Evolutionary conservation across 768 basidiomycete species (phyloP).

Genomic region (Amanita rubescens): DNA sequence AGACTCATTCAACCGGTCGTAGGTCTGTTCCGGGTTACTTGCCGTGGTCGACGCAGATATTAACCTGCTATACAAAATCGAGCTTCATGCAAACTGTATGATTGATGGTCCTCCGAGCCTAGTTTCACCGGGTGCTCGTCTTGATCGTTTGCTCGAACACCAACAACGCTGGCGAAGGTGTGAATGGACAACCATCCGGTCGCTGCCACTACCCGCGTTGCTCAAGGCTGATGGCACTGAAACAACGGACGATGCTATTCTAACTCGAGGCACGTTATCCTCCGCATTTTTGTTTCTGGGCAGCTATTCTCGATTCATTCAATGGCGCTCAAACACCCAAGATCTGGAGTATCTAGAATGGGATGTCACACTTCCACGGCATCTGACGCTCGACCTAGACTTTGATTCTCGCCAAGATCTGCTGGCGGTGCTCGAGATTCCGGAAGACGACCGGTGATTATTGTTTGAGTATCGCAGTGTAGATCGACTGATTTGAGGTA

Average conservation of each 20-base stretch:
- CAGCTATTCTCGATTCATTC: slow-evolving; percentile 25
- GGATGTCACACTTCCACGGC: slow-evolving; percentile 28
- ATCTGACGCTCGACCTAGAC: slow-evolving; percentile 33
- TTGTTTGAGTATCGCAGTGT: neutral
- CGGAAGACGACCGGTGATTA: neutral
- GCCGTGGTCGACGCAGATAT: slow-evolving; percentile 1
- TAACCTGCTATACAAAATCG: slow-evolving; percentile 11
- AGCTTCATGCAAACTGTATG: slow-evolving; percentile 9
- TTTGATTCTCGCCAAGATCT: slow-evolving; percentile 66
- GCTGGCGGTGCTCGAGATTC: slow-evolving; percentile 40
- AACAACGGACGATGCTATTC: neutral
- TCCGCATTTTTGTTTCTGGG: neutral
- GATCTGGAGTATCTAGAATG: slow-evolving; percentile 38
- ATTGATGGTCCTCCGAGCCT: slow-evolving; percentile 6
- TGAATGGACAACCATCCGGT: neutral
- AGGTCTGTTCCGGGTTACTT: slow-evolving; percentile 2
- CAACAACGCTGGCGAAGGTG: slow-evolving; percentile 9
- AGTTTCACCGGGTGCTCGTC: neutral
- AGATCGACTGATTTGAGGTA: neutral
- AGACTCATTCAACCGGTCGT: neutral
- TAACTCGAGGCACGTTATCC: neutral
- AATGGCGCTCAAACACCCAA: slow-evolving; percentile 41
- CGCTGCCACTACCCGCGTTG: neutral
- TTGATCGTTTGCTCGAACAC: slow-evolving; percentile 6
- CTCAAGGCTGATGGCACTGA: neutral